Conservation (phyloP, 208 protist species). For the Kentomonas sorsogonicus region DNA sequence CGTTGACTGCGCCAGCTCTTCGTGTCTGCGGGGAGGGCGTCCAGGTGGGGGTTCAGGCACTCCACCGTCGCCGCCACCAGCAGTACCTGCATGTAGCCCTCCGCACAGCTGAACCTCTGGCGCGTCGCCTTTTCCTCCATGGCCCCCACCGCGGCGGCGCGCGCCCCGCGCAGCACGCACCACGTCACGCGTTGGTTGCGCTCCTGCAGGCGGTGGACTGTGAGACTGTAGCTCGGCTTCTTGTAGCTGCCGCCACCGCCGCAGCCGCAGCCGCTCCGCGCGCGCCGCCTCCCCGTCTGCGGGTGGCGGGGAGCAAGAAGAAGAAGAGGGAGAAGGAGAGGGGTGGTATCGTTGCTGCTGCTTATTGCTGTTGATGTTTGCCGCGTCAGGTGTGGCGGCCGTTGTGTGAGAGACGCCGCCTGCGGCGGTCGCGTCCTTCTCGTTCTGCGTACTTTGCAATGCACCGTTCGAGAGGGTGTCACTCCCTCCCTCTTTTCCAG, state of each 20-base stretch:
- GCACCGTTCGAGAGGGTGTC: too few species aligned
- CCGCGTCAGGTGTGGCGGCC: too few species aligned
- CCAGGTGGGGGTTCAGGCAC: constrained; percentile 15
- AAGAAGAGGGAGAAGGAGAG: constrained; percentile 4
- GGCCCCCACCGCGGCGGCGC: constrained; percentile 21
- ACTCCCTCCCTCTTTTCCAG: too few species aligned
- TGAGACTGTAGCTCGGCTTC: constrained; percentile 14
- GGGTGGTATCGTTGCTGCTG: too few species aligned
- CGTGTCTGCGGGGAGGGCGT: constrained; percentile 3
- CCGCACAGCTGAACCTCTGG: constrained; percentile 49
- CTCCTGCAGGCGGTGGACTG: not conserved
- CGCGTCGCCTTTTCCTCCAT: constrained; percentile 49
- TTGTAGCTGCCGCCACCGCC: constrained; percentile 20
- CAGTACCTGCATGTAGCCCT: constrained; percentile 49
- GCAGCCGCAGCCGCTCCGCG: constrained; percentile 45
- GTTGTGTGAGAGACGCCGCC: too few species aligned
- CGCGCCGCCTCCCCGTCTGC: too few species aligned
- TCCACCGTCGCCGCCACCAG: constrained; percentile 33
- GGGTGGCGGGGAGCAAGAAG: not conserved
- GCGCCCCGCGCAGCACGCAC: not conserved
- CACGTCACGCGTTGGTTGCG: constrained; percentile 2
- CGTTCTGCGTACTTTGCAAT: too few species aligned
- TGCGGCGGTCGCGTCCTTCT: too few species aligned
- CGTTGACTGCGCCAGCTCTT: not conserved
- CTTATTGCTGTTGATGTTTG: too few species aligned